These are phyloP conservation scores for Cavenderia fasciculata DNA, from an alignment of 78 protist genomes.

Conservation along the genomic window DNA sequence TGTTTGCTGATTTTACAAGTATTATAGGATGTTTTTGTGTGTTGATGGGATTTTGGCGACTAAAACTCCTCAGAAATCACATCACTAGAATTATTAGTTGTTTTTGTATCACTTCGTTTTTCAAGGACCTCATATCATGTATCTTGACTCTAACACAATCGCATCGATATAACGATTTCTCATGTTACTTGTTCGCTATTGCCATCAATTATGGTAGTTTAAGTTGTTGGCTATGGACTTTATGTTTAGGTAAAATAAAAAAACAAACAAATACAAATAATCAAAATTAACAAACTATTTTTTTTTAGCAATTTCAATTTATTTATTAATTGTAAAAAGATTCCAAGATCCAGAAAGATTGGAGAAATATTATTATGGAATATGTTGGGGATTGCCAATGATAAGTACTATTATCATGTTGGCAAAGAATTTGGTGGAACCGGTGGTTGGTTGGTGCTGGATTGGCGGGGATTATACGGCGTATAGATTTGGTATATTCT, in stretches of 20 bases:
- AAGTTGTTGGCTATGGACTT: conserved; percentile 71
- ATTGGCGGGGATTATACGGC: conserved; percentile 9
- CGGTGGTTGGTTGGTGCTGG: conserved; percentile 64
- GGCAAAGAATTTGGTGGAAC: conserved; percentile 31
- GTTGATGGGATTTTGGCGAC: conserved; percentile 54
- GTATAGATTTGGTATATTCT: conserved; percentile 46
- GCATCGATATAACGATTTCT: neutral
- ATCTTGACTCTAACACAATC: conserved; percentile 24
- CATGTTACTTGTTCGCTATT: conserved; percentile 56
- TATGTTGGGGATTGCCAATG: conserved; percentile 66
- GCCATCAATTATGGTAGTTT: conserved; percentile 67
- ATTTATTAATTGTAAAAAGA: conserved; percentile 69
- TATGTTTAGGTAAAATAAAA: conserved; percentile 49
- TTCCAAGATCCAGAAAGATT: conserved; percentile 47
- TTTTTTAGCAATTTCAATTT: conserved; percentile 33
- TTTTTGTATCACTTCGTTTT: conserved; percentile 55
- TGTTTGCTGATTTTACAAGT: conserved; percentile 59
- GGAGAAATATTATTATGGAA: conserved; percentile 35
- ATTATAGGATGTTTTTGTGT: conserved; percentile 32
- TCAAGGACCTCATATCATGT: conserved; percentile 32
- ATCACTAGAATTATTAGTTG: conserved; percentile 58
- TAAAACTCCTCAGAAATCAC: conserved; percentile 55
- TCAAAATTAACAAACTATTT: neutral
- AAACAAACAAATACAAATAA: neutral
- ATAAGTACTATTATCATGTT: conserved; percentile 52